A percentile compares a stretch with the other conserved stretches of the same genome.
Conservation (phyloP, 805 yeast species). For the Hanseniaspora taiwanica region DNA sequence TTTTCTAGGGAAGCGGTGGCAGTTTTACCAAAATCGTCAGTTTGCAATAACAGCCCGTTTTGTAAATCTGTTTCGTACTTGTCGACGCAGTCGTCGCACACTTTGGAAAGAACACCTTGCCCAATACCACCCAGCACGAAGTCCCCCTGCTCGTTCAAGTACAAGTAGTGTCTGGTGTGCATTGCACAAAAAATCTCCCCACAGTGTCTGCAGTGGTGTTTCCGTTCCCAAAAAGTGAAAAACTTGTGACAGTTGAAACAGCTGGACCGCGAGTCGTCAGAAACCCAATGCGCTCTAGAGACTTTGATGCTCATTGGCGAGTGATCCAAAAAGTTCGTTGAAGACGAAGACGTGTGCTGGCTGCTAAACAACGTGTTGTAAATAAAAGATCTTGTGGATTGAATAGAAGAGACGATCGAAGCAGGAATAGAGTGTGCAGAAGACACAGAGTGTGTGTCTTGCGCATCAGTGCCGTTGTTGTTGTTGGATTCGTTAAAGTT, state of each 20-base stretch:
- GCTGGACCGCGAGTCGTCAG: conserved; percentile 48
- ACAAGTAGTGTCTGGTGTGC: conserved; percentile 45
- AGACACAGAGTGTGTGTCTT: not conserved
- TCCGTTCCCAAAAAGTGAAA: conserved; percentile 67
- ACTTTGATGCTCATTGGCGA: conserved; percentile 16
- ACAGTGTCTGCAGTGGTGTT: conserved; percentile 77
- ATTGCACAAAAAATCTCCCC: conserved; percentile 69
- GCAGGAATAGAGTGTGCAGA: conserved; percentile 2
- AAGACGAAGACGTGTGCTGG: not conserved
- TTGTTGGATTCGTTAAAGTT: too few species aligned
- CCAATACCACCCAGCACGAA: conserved; percentile 60
- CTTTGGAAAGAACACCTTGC: conserved; percentile 37
- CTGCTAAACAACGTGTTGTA: not conserved
- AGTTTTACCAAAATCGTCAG: too few species aligned
- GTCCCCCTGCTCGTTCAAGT: conserved; percentile 45
- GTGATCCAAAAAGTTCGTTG: not conserved
- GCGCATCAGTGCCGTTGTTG: too few species aligned
- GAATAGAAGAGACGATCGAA: not conserved
- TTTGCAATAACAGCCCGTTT: conserved; percentile 1
- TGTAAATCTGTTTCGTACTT: conserved; percentile 43
- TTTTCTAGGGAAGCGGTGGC: too few species aligned
- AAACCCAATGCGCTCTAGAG: conserved; percentile 56
- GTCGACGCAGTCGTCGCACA: conserved; percentile 52
- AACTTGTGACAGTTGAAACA: conserved; percentile 57
- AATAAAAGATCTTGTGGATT: conserved; percentile 1